These are phyloP conservation scores for Rosa lucieae DNA, from an alignment of 306 rosid species.

Conservation along the genomic window DNA sequence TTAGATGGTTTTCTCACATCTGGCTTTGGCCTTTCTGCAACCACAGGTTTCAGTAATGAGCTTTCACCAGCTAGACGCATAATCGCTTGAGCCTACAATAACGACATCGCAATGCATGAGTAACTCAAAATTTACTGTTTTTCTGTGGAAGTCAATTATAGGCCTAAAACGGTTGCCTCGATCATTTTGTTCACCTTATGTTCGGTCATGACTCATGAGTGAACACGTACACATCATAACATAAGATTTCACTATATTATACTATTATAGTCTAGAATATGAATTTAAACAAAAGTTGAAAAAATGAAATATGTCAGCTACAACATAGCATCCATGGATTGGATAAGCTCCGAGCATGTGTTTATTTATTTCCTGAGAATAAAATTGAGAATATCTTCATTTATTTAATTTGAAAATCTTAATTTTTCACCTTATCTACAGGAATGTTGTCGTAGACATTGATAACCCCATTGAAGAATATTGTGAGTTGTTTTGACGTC, in stretches of 20 bases:
- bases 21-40: not conserved
- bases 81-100: constrained; percentile 26
- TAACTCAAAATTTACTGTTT: not conserved
- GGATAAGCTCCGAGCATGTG: not conserved
- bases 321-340: not conserved
- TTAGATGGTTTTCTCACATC: not conserved
- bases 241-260: not conserved
- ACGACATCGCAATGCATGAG: not conserved
- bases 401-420: not conserved
- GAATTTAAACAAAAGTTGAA: not conserved
- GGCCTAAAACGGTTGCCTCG: not conserved
- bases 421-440: constrained; percentile 24
- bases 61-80: constrained; percentile 21
- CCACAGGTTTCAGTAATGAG: constrained; percentile 10
- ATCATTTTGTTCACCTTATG: not conserved
- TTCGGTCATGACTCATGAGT: not conserved
- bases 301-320: not conserved
- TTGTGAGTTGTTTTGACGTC: constrained; percentile 29
- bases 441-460: constrained; percentile 32
- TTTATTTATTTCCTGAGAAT: not conserved
- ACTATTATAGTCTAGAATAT: too few species aligned
- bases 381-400: not conserved
- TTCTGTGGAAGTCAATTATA: not conserved
- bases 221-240: not conserved
- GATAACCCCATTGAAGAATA: constrained; percentile 30